These are phyloP conservation scores for Penicillium sp. DNA, from an alignment of 2,329 filamentous ascomycete genomes.

Conservation along the genomic window DNA sequence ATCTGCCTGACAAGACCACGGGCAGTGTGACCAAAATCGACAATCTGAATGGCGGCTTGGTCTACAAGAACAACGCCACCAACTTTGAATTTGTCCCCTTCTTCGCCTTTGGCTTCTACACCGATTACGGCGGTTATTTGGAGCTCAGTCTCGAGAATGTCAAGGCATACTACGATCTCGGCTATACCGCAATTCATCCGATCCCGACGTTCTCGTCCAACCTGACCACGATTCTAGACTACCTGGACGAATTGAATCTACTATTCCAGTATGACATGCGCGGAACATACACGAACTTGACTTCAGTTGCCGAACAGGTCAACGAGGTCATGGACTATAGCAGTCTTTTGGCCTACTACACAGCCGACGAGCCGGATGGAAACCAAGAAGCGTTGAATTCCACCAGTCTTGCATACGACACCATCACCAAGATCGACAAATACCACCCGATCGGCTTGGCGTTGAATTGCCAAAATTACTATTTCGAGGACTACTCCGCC, in stretches of 20 bases:
- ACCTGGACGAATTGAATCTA: constrained; percentile 14
- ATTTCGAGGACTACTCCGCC: constrained; percentile 10
- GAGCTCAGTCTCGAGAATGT: constrained; percentile 11
- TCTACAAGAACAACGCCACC: constrained; percentile 9
- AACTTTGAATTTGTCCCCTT: constrained; percentile 8
- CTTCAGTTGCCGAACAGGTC: constrained; percentile 8
- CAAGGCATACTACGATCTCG: constrained; percentile 11
- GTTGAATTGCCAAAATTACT: constrained; percentile 13
- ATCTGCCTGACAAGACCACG: constrained; percentile 9
- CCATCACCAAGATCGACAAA: constrained; percentile 7
- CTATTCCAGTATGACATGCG: constrained; percentile 15
- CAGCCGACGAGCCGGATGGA: constrained; percentile 13
- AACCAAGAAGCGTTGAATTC: constrained; percentile 10
- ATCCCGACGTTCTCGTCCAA: constrained; percentile 11
- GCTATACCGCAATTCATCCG: constrained; percentile 13
- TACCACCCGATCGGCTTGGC: constrained; percentile 12
- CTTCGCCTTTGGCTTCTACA: constrained; percentile 13
- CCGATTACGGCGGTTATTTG: constrained; percentile 10
- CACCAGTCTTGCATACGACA: constrained; percentile 10
- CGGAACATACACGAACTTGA: constrained; percentile 10
- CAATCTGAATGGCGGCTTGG: constrained; percentile 10
- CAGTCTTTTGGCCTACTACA: constrained; percentile 8
- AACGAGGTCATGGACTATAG: constrained; percentile 9
- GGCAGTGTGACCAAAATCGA: constrained; percentile 14
- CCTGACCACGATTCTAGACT: constrained; percentile 10